Base-by-base conservation (phyloP, 306 rosid genomes). In the Citrullus mucosospermus region DNA sequence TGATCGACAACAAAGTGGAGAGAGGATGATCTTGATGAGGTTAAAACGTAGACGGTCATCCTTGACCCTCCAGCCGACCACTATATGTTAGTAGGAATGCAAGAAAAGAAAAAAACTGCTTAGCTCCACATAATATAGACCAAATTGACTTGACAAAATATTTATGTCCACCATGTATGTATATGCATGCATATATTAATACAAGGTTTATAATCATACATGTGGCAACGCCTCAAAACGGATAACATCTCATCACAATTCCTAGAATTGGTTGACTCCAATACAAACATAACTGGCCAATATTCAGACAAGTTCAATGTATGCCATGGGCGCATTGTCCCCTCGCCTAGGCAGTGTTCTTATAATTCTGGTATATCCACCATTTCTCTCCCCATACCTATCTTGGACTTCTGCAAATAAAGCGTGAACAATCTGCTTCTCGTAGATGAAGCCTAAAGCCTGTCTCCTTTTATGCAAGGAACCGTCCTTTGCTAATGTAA, bases 241-340 rank as follows among this genome's bases (percentile, higher is more conserved):
- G 13, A 70, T 22, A 12, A 59, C 43, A 22, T 18, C 54, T 58
- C 43, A 12, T 63, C 53, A 17, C 20, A 25, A 18, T 61, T 63
- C 32, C 55, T 62, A 28, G 28, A 62, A 41, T 30, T 48, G 39
- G 6, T 76, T 2, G 74, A 63, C 60, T 60, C 46, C 34, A 15
- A 32, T 46, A 43, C 58, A 62, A 51, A 38, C 13, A 48, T 18
- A 51, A 43, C n/a, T 2, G 7, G 22, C 60, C 14, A 16, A 51
- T 46, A 84, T 65, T 90, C 91, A 94, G 81, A 95, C 98, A 76
- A 95, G 98, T 83, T 95, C 97, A 78, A 95, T 92, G 87, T 83
- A 92, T 14, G 98, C 97, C 97, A 95, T 92, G 38, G 97, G 97
- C 44, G 98, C 98, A 86, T 95, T 95, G 85, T 95, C 98, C 62